Evolutionary conservation across 2,329 filamentous ascomycete species (phyloP), one percentile per base, ranked within the genome.

Genomic region (Calonectria leucothoes): DNA sequence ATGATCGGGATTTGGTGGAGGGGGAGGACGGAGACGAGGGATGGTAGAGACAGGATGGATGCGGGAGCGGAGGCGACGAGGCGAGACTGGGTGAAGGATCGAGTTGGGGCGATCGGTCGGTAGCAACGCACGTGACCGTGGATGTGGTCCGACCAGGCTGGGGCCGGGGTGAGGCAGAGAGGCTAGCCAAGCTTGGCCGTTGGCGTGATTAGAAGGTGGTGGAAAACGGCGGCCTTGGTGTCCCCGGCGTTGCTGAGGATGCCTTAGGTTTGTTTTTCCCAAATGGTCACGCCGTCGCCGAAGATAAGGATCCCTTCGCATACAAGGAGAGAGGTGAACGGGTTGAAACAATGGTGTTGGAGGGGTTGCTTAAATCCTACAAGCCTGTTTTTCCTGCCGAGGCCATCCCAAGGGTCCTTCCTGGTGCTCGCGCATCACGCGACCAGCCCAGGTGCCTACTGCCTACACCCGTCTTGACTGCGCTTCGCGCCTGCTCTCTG

Each of bases 1-100:
- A 79, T 82, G 79, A 79, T 80, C 76, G 76, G 55, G 79, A 81
- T 78, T 82, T 79, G 80, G 76, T 78, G 77, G 74, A 75, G 75
- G 75, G 69, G 68, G 71, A 79, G 74, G 77, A 57, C 78, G 81
- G 76, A 70, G 74, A 75, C 55, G 74, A 74, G 78, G 74, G 79
- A 77, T 79, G 75, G 76, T 66, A 74, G 75, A 76, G 79, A 78
- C 79, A 76, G 80, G 76, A 76, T 77, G 78, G 66, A 73, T 78
- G 74, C 80, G 76, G 74, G 78, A 77, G 79, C 78, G 81, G 81
- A 83, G 76, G 76, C 74, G 78, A 76, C 75, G 76, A 81, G 79
- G 75, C 78, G 75, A 75, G 78, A 76, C 78, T 78, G 75, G 80
- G 77, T 73, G 76, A 79, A 75, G 81, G 74, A 76, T 78, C 73